phyloP scores from a whole-genome alignment of 1,139 yeast species.

The Zygosaccharomyces pseudobailii region DNA sequence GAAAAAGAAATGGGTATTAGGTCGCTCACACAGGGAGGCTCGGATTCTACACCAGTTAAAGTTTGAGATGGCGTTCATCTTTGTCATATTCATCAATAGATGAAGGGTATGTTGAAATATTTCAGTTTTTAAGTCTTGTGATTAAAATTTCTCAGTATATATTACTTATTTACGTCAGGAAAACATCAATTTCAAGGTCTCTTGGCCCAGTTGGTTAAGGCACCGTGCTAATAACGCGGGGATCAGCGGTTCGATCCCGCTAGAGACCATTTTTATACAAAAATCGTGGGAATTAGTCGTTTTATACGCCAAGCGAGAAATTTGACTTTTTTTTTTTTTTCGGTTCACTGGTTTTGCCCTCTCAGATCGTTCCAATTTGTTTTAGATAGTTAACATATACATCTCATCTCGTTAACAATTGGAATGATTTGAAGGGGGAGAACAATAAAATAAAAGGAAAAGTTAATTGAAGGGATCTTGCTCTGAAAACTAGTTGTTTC shows the following conservation, averaged over 20 bases:
- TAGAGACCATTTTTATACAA: slow-evolving; percentile 15
- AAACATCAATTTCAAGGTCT: slow-evolving; percentile 5
- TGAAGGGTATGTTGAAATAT: not conserved
- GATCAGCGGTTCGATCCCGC: slow-evolving; percentile 30
- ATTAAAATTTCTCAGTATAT: no score
- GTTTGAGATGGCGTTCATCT: no score
- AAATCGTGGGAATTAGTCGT: not conserved
- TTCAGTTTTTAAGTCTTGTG: not conserved
- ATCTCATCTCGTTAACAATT: not conserved
- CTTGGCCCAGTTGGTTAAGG: slow-evolving; percentile 29
- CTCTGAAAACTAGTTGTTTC: not conserved
- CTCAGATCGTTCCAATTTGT: not conserved
- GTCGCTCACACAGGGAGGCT: not conserved
- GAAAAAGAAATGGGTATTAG: not conserved
- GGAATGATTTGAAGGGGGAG: not conserved
- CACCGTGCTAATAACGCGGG: slow-evolving; percentile 29
- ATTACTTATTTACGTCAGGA: no score
- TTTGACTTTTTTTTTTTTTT: not conserved
- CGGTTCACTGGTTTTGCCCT: not conserved
- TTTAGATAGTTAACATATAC: not conserved
- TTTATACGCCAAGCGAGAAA: not conserved
- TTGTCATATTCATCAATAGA: no score
- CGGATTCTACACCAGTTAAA: no score
- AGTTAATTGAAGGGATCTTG: not conserved
- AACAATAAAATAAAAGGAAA: not conserved